Base-by-base conservation (phyloP, 2,329 filamentous ascomycete species). In the Botryosphaeria agaves region DNA sequence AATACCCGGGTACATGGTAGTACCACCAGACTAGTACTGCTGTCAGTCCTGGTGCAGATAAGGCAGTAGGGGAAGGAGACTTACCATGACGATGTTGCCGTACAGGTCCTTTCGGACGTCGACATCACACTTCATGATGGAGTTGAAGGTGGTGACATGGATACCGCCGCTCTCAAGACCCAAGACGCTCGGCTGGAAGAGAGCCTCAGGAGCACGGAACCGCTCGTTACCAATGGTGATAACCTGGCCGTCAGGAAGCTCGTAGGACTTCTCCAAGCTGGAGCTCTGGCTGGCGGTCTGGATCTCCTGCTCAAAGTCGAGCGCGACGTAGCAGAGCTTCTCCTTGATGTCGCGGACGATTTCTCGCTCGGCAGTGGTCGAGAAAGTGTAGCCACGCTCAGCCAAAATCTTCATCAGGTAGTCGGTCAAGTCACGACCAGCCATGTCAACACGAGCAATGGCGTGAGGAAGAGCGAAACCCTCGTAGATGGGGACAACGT, bases 321-420 rank as follows among this genome's bases (percentile, higher is more conserved):
- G 81, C 46, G 89, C 89, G 57, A 95, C 89, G 69, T 98, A 98
- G 78, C 89, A 98, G 54, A 98, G 85, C 78, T 95, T 98, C 80
- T 98, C 89, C 80, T 98, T 98, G 73, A 98, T 95, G 63, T 98
- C 89, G 72, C 89, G 87, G 56, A 95, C 89, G 59, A 95, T 98
- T 91, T 95, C 89, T 65, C 89, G 89, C 74, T 98, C 89, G 63
- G 89, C 89, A 40, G 89, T 95, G 69, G 89, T 98, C 58, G 87
- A 94, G 81, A 98, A 98, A 52, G 83, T 83, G 74, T 98, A 95
- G 54, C 89, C 89, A 57, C 89, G 85, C 79, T 98, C 89, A 52
- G 89, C 89, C 53, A 98, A 69, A 56, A 98, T 95, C 82, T 95
- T 95, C 89, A 98, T 95, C 55, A 98, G 79, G 75, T 98, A 95